These are phyloP conservation scores for Hypoxylon sp. DNA, from an alignment of 2,329 filamentous ascomycete species.

Conservation along the genomic window DNA sequence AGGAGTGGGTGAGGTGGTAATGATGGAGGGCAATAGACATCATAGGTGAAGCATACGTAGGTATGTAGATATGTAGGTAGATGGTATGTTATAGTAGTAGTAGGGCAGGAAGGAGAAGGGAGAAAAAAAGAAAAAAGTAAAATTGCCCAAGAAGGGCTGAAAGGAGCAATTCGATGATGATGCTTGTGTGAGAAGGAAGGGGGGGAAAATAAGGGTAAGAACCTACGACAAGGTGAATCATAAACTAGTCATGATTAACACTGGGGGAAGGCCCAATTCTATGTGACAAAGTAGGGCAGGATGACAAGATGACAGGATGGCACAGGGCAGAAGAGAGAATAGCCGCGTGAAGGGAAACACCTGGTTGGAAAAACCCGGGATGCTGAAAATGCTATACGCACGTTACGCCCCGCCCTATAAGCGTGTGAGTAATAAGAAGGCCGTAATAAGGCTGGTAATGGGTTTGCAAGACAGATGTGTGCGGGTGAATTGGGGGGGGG, in stretches of 20 bases:
- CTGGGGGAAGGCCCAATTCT: constrained; percentile 27
- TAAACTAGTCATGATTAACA: constrained; percentile 38
- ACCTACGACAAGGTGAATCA: constrained; percentile 40
- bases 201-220: constrained; percentile 19
- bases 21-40: constrained; percentile 20
- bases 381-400: constrained; percentile 3
- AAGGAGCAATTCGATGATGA: constrained; percentile 20
- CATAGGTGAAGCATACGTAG: constrained; percentile 15
- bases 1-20: constrained; percentile 16
- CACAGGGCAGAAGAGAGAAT: constrained; percentile 16
- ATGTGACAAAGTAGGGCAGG: constrained; percentile 7
- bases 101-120: constrained; percentile 6
- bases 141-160: constrained; percentile 9
- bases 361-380: constrained; percentile 28
- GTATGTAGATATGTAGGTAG: not conserved
- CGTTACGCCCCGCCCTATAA: not conserved
- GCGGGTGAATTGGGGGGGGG: constrained; percentile 13
- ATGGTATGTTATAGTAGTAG: constrained; percentile 2
- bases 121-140: constrained; percentile 12
- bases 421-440: constrained; percentile 5
- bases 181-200: constrained; percentile 12
- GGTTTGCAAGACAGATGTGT: not conserved
- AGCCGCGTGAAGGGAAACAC: constrained; percentile 30
- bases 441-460: not conserved
- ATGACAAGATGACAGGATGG: not conserved